Evolutionary conservation across 495 filamentous ascomycete genomes (phyloP).

Genomic region (Neurospora sp.): DNA sequence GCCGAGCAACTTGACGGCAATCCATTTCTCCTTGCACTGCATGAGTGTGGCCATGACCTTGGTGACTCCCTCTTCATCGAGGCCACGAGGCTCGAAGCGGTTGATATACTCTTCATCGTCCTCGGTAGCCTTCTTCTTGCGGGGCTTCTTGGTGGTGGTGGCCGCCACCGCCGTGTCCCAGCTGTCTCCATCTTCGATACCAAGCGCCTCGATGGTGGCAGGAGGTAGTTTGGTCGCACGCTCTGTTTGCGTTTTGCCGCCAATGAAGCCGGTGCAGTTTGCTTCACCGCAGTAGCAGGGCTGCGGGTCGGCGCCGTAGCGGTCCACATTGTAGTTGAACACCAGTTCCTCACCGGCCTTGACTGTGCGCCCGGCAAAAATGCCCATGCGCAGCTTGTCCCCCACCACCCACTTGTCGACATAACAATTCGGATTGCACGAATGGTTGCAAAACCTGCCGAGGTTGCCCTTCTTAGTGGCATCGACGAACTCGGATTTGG

Average conservation of each 20-base stretch:
- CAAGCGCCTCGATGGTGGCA: conserved; percentile 87
- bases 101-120: conserved; percentile 96
- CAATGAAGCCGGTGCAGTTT: conserved; percentile 94
- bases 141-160: conserved; percentile 52
- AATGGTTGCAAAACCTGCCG: conserved; percentile 97
- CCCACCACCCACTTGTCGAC: conserved; percentile 99
- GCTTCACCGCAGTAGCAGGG: conserved; percentile 92
- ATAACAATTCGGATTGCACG: conserved; percentile 97
- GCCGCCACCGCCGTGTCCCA: conserved; percentile 77
- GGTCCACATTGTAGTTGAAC: conserved; percentile 99
- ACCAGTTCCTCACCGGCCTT: conserved; percentile 88
- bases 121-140: conserved; percentile 89
- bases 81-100: conserved; percentile 69
- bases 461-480: conserved; percentile 95
- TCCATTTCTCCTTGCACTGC: conserved; percentile 99
- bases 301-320: conserved; percentile 93
- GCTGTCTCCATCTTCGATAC: conserved; percentile 84
- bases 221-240: conserved; percentile 85
- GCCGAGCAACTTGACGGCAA: conserved; percentile 84
- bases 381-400: conserved; percentile 98
- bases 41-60: conserved; percentile 98
- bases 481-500: conserved; percentile 92
- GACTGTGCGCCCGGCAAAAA: conserved; percentile 85
- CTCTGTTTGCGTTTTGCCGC: conserved; percentile 95
- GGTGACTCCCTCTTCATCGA: conserved; percentile 82